Conservation (phyloP, 768 basidiomycete genomes). For the Fomitopsis serialis region DNA sequence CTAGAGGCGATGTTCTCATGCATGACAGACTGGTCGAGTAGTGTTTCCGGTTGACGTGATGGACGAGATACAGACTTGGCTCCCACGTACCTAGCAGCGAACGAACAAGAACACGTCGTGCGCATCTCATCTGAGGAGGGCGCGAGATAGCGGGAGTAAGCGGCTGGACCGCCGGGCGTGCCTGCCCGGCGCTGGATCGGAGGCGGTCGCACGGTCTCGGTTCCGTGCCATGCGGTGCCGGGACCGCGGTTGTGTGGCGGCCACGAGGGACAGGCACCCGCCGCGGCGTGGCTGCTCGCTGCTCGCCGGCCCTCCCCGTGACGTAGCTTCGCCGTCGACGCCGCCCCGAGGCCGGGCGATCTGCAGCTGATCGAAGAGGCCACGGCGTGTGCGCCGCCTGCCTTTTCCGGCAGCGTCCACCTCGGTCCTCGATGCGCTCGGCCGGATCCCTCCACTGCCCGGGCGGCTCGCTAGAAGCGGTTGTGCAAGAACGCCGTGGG, state of each 20-base stretch:
- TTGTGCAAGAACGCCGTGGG: not conserved
- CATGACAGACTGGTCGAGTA: constrained; percentile 15
- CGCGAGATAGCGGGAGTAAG: not conserved
- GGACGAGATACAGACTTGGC: not conserved
- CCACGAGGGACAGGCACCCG: constrained; percentile 1
- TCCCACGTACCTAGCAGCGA: not conserved
- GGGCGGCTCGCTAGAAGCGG: not conserved
- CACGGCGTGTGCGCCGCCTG: not conserved
- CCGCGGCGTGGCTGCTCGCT: not conserved
- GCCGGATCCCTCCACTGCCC: not conserved
- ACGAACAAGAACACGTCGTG: not conserved
- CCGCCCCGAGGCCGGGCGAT: constrained; percentile 7
- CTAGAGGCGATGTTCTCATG: constrained; percentile 10
- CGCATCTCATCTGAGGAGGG: not conserved
- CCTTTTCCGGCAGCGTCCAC: not conserved
- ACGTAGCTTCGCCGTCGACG: constrained; percentile 6
- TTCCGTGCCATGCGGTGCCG: constrained; percentile 9
- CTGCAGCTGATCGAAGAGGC: constrained; percentile 8
- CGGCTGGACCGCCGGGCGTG: not conserved
- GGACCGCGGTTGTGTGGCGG: not conserved
- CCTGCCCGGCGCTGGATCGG: not conserved
- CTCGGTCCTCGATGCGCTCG: not conserved
- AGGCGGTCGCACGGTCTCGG: constrained; percentile 13
- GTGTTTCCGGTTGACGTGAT: not conserved
- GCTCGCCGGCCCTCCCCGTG: constrained; percentile 4